Base-by-base conservation (phyloP, 2,329 filamentous ascomycete genomes). In the Verticillium alfalfae region DNA sequence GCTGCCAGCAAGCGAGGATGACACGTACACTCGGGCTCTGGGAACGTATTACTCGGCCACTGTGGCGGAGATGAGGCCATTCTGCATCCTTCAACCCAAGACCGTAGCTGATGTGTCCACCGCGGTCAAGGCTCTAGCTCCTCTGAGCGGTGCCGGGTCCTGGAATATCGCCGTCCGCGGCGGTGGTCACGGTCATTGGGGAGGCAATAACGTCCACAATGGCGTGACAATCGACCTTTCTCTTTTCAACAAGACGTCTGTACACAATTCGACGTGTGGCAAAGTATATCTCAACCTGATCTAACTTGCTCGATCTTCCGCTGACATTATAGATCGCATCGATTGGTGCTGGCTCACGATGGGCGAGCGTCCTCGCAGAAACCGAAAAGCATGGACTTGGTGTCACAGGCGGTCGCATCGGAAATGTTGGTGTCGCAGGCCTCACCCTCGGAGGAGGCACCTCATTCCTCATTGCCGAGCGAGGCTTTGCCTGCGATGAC, bases 101-200 rank as follows among this genome's bases (percentile, higher is more conserved):
- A 60, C 56, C 2, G 58, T 58, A 0, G 22, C 39, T 16, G 58
- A 64, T 4, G 60, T 62, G 5, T 34, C 62, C 4, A 55, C 26
- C 16, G 60, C 56, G 0, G 38, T 64, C 37, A 57, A 16, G 34
- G 38, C 56, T 16, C 49, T 64, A 22, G 49, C 38, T 10, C 16
- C 57, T 0, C 65, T 67, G 6, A 62, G 64, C 12, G 67, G 67
- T 16, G 65, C 67, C 0, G 66, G 67, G 0, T 64, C 72, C 56
- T 73, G 71, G 68, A 67, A 70, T 38, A 81, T 84, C 61, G 80
- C 81, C 2, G 72, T 81, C n/a, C 76, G 78, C 45, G 78, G 80
- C 63, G 82, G 81, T 34, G 82, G 81, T 0, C 81, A 84, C 68
- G 75, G 76, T 41, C 71, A 74, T 2, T 75, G 76, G 64, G 68